These are phyloP conservation scores for Avena atlantica DNA, from an alignment of 176 grass and related monocot species.

Conservation along the genomic window DNA sequence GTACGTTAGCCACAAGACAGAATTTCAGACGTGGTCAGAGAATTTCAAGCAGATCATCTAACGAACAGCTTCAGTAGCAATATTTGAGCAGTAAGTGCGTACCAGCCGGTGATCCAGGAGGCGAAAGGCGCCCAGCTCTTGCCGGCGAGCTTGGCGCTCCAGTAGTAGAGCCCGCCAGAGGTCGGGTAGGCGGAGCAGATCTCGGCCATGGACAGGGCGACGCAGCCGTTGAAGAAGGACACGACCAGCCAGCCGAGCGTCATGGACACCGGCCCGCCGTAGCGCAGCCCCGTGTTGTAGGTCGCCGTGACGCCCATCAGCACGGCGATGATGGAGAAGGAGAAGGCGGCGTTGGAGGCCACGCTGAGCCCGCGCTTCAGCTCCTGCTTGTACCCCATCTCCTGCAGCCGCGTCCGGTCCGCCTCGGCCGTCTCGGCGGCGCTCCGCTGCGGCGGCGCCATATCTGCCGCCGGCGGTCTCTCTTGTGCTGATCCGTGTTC, in stretches of 20 bases:
- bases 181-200: slow-evolving; percentile 92
- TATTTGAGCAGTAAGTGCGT: not conserved
- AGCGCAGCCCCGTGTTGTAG: slow-evolving; percentile 75
- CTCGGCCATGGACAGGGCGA: slow-evolving; percentile 87
- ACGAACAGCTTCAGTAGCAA: not conserved
- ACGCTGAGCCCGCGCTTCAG: slow-evolving; percentile 60
- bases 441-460: slow-evolving; percentile 19
- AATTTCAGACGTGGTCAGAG: no score
- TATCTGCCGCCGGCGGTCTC: not conserved
- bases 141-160: slow-evolving; percentile 85
- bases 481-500: not conserved
- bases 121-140: slow-evolving; percentile 68
- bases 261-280: slow-evolving; percentile 68
- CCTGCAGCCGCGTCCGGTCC: slow-evolving; percentile 49
- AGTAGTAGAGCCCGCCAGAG: slow-evolving; percentile 89
- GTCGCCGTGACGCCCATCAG: slow-evolving; percentile 59
- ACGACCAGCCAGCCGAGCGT: slow-evolving; percentile 63
- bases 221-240: slow-evolving; percentile 47
- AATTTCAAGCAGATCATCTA: not conserved
- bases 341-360: slow-evolving; percentile 44
- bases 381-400: slow-evolving; percentile 85
- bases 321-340: slow-evolving; percentile 72
- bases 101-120: slow-evolving; percentile 79
- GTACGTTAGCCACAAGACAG: not conserved
- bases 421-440: slow-evolving; percentile 11